phyloP scores from a whole-genome alignment of 768 basidiomycete species.

The Hortiboletus campestris region DNA sequence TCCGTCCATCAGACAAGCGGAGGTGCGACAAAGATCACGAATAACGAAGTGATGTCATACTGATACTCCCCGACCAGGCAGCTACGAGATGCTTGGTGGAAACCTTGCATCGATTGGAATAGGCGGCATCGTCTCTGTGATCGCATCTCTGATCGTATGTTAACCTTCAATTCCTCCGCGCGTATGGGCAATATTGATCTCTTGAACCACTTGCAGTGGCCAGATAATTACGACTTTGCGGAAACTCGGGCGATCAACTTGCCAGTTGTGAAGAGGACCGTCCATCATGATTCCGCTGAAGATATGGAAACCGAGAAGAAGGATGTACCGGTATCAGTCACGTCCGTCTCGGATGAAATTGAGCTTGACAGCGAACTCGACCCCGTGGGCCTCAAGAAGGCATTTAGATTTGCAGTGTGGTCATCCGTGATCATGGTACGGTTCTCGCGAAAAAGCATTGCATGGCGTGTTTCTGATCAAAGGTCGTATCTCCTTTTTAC shows the following conservation, averaged over 20 bases:
- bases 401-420: conserved; percentile 79
- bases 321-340: conserved; percentile 26
- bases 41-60: not conserved
- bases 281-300: conserved; percentile 11
- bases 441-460: not conserved
- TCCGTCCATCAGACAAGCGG: conserved; percentile 41
- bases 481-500: not conserved
- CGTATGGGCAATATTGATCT: not conserved
- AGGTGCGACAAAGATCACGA: conserved; percentile 41
- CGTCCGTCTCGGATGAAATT: conserved; percentile 36
- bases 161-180: not conserved
- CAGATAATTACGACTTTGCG: conserved; percentile 81
- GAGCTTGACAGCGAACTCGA: conserved; percentile 61
- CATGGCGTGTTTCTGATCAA: not conserved
- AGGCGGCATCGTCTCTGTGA: conserved; percentile 73
- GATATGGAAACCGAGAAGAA: conserved; percentile 40
- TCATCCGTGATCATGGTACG: conserved; percentile 66
- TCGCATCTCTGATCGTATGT: conserved; percentile 61
- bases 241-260: conserved; percentile 76
- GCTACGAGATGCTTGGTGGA: conserved; percentile 80
- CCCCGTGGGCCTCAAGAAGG: conserved; percentile 60
- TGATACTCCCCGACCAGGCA: conserved; percentile 27
- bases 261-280: conserved; percentile 17
- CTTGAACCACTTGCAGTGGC: conserved; percentile 46
- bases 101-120: conserved; percentile 84